Evolutionary conservation across 192 early-diverging fungal genomes (phyloP).

Genomic region (Mortierella claussenii): DNA sequence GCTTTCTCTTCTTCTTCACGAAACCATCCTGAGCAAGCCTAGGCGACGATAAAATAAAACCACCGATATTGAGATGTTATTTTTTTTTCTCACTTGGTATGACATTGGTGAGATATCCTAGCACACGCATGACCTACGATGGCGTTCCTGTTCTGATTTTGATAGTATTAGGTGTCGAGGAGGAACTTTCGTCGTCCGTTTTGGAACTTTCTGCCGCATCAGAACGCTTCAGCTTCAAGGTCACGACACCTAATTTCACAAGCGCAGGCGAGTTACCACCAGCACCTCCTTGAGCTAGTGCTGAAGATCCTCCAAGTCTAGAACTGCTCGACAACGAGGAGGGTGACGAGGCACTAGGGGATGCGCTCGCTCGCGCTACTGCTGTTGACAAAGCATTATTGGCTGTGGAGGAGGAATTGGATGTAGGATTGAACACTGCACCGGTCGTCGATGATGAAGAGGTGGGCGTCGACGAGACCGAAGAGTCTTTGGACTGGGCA

Average conservation of each 20-base stretch:
- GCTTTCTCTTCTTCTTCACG: slow-evolving; percentile 44
- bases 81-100: too few relatives aligned
- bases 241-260: slow-evolving; percentile 42
- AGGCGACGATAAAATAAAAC: too few relatives aligned
- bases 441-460: slow-evolving; percentile 7
- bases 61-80: too few relatives aligned
- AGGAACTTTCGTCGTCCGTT: slow-evolving; percentile 32
- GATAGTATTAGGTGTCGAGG: slow-evolving; percentile 32
- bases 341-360: slow-evolving; percentile 32
- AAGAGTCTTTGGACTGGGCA: slow-evolving; percentile 47
- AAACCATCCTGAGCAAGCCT: slow-evolving; percentile 28
- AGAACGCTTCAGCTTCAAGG: slow-evolving; percentile 43
- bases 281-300: slow-evolving; percentile 1
- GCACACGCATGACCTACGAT: slow-evolving; percentile 29
- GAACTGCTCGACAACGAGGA: slow-evolving; percentile 32
- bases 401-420: slow-evolving; percentile 11
- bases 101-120: too few relatives aligned
- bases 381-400: not conserved
- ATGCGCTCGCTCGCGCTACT: slow-evolving; percentile 20
- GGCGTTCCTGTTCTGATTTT: slow-evolving; percentile 43
- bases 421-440: not conserved
- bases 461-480: slow-evolving; percentile 29
- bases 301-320: slow-evolving; percentile 15
- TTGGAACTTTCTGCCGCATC: slow-evolving; percentile 38
- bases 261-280: slow-evolving; percentile 5